Conservation (phyloP, 768 basidiomycete genomes). For the Pulveroboletus sp. region DNA sequence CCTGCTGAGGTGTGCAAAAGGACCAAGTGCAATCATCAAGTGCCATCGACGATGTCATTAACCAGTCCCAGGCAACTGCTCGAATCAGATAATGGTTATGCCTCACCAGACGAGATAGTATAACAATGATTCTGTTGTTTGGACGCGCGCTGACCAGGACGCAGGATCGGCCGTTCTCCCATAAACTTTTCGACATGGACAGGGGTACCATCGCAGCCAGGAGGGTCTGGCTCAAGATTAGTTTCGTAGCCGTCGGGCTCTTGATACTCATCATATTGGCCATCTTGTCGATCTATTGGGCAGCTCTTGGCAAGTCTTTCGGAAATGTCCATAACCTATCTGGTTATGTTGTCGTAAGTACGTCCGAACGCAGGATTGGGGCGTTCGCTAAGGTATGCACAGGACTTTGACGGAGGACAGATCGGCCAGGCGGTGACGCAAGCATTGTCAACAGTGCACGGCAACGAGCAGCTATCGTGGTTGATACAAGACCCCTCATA, state of each 20-base stretch:
- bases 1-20: not conserved
- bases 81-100: not conserved
- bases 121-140: not conserved
- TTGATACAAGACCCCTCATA: slow-evolving; percentile 33
- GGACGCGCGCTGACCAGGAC: slow-evolving; percentile 2
- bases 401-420: slow-evolving; percentile 59
- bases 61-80: not conserved
- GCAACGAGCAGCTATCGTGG: slow-evolving; percentile 43
- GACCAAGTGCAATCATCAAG: not conserved
- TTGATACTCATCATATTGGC: slow-evolving; percentile 43
- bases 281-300: slow-evolving; percentile 59
- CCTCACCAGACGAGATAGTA: slow-evolving; percentile 11
- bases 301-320: slow-evolving; percentile 45
- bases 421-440: slow-evolving; percentile 45
- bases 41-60: not conserved
- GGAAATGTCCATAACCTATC: slow-evolving; percentile 36
- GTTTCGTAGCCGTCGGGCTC: slow-evolving; percentile 33
- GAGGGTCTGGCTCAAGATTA: slow-evolving; percentile 37
- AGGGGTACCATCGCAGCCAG: slow-evolving; percentile 30
- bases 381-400: not conserved
- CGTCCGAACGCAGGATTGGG: not conserved
- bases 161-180: slow-evolving; percentile 27
- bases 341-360: slow-evolving; percentile 56
- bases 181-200: slow-evolving; percentile 28
- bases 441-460: slow-evolving; percentile 31